These are phyloP conservation scores for Vitis hybrid DNA, from an alignment of 177 flowering plant species.

Conservation along the genomic window DNA sequence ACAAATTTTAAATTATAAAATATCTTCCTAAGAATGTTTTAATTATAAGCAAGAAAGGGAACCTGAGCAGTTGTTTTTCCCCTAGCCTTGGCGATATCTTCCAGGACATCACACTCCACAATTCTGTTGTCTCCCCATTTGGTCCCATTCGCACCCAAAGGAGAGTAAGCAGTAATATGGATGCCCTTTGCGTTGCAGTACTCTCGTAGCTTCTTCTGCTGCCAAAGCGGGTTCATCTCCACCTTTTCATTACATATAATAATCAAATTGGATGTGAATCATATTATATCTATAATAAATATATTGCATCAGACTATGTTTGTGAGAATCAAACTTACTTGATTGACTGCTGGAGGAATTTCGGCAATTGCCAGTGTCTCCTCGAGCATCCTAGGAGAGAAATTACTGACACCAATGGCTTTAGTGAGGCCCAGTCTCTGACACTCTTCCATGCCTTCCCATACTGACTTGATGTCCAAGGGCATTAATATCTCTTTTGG, in stretches of 20 bases:
- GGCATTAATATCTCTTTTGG: not conserved
- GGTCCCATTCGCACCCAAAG: not conserved
- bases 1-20: too few relatives aligned
- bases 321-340: not conserved
- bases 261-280: too few relatives aligned
- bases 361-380: not conserved
- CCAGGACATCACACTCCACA: slow-evolving; percentile 7
- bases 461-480: not conserved
- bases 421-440: not conserved
- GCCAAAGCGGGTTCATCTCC: too few relatives aligned
- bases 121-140: slow-evolving; percentile 17
- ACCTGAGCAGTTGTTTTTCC: too few relatives aligned
- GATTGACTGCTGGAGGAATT: not conserved
- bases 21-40: too few relatives aligned
- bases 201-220: too few relatives aligned
- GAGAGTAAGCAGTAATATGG: not conserved
- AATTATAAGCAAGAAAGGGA: too few relatives aligned
- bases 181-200: not conserved
- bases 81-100: not conserved
- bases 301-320: too few relatives aligned
- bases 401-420: slow-evolving; percentile 8
- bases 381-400: not conserved
- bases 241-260: too few relatives aligned
- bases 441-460: slow-evolving; percentile 7
- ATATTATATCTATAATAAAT: too few relatives aligned